A percentile compares a stretch with the other conserved stretches of the same genome.
Evolutionary conservation across 2,329 filamentous ascomycete species (phyloP).

Genomic region (Aspergillus oerlinghausenensis): DNA sequence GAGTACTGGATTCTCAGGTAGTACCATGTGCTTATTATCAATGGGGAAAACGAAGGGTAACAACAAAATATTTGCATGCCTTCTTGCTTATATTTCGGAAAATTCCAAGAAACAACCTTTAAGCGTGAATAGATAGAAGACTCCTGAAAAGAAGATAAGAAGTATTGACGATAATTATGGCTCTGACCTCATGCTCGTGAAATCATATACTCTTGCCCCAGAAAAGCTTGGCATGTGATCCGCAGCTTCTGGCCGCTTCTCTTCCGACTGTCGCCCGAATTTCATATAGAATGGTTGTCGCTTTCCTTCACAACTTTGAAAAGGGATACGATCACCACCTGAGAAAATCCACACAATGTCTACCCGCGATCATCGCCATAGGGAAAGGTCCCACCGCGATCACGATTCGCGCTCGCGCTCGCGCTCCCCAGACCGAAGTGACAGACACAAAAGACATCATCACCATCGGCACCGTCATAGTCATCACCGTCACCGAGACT

Average conservation of each 20-base stretch:
- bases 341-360: background rate
- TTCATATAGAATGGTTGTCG: background rate
- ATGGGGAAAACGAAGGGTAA: background rate
- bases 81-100: background rate
- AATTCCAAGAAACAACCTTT: background rate
- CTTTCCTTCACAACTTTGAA: background rate
- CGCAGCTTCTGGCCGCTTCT: background rate
- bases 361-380: slow-evolving; percentile 8
- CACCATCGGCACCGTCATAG: slow-evolving; percentile 23
- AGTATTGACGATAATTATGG: background rate
- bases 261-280: background rate
- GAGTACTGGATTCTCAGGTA: background rate
- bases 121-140: background rate
- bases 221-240: background rate
- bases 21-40: background rate
- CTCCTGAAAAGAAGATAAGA: background rate
- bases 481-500: slow-evolving; percentile 13
- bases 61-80: background rate
- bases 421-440: slow-evolving; percentile 31
- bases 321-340: background rate
- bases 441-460: slow-evolving; percentile 23
- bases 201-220: background rate
- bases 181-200: background rate
- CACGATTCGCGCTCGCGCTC: slow-evolving; percentile 29
- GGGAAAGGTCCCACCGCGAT: slow-evolving; percentile 15